Conservation (phyloP, 306 rosid species). For the Sindora glabra region DNA sequence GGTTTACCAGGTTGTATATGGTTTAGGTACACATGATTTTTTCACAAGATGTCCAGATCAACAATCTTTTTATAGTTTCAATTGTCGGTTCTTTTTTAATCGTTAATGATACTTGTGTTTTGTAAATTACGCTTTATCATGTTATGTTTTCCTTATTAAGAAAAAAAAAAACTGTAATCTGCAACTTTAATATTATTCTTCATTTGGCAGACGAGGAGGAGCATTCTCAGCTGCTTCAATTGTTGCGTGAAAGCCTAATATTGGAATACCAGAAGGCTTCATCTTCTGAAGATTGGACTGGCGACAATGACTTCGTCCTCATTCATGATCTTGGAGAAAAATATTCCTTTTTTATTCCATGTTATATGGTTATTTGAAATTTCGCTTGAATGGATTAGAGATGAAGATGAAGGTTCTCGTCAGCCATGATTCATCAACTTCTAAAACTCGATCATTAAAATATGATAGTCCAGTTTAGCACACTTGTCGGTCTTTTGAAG, state of each 20-base stretch:
- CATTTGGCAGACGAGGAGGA: constrained; percentile 52
- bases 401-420: too few species aligned
- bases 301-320: neutral
- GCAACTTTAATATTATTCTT: neutral
- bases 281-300: neutral
- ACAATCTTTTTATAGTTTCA: neutral
- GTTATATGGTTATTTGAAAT: too few species aligned
- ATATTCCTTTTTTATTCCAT: neutral
- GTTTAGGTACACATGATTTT: neutral
- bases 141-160: too few species aligned
- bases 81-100: neutral
- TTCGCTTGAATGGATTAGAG: too few species aligned
- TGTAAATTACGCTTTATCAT: neutral
- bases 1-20: neutral
- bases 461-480: too few species aligned
- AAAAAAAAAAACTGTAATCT: too few species aligned
- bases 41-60: neutral
- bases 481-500: too few species aligned
- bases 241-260: constrained; percentile 70
- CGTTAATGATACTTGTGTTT: neutral
- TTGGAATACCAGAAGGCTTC: neutral
- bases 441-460: too few species aligned
- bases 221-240: constrained; percentile 82
- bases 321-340: neutral
- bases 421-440: too few species aligned